Conservation (phyloP, 805 yeast species). For the Kodamaea laetipori region DNA sequence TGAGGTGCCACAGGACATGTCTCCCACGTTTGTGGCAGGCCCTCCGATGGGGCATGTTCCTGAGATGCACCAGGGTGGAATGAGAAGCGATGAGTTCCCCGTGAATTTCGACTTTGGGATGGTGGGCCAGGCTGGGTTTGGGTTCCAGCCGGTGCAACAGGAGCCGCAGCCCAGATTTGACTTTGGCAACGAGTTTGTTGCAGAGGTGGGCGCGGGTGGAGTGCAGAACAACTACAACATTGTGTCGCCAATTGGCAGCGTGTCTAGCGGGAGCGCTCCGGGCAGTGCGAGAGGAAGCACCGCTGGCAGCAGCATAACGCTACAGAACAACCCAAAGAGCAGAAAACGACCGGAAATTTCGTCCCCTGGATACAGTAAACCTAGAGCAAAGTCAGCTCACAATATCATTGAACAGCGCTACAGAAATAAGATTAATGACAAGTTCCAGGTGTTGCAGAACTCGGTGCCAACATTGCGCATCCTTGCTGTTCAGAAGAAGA, state of each 20-base stretch:
- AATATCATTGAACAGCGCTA: constrained; percentile 47
- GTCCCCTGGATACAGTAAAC: constrained; percentile 12
- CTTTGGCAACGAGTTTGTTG: constrained; percentile 7
- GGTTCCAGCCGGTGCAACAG: constrained; percentile 3
- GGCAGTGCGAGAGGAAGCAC: not conserved
- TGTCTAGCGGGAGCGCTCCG: not conserved
- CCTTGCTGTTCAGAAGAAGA: constrained; percentile 26
- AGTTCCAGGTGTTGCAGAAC: constrained; percentile 40
- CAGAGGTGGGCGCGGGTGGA: constrained; percentile 4
- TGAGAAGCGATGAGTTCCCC: constrained; percentile 17
- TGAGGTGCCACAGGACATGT: constrained; percentile 1
- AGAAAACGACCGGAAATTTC: not conserved
- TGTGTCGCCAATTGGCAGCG: constrained; percentile 1
- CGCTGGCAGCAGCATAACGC: not conserved
- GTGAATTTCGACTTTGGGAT: constrained; percentile 28
- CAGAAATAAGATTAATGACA: constrained; percentile 45
- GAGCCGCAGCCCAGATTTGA: constrained; percentile 2
- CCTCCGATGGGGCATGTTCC: not conserved
- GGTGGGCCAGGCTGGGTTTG: constrained; percentile 2
- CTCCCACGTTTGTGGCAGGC: constrained; percentile 4
- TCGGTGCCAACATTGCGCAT: constrained; percentile 42
- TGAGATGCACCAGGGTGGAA: not conserved
- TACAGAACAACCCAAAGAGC: not conserved
- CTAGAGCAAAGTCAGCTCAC: constrained; percentile 37
- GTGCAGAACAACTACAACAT: constrained; percentile 1